A percentile compares a stretch with the other conserved stretches of the same genome.
Conservation (phyloP, 2,329 filamentous ascomycete species). For the Didymella arachidicola region DNA sequence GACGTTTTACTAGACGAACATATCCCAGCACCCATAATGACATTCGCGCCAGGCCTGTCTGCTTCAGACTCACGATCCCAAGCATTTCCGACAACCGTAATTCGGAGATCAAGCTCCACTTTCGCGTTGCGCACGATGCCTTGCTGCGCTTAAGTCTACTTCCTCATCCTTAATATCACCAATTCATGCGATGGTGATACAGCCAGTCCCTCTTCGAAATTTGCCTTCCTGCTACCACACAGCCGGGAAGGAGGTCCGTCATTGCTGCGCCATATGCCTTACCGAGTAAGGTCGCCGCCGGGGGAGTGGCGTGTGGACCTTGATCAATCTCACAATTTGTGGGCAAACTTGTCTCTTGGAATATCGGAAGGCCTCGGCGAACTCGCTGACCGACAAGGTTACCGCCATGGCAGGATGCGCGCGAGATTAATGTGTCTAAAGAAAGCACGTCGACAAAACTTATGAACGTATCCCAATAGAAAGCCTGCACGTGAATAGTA, state of each 20-base stretch:
- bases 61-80: slow-evolving; percentile 8
- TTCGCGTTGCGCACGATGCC: slow-evolving; percentile 4
- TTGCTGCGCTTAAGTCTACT: slow-evolving; percentile 12
- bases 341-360: slow-evolving; percentile 2
- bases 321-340: slow-evolving; percentile 27
- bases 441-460: slow-evolving; percentile 10
- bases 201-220: slow-evolving; percentile 18
- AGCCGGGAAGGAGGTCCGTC: slow-evolving; percentile 34
- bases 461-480: slow-evolving; percentile 7
- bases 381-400: slow-evolving; percentile 15
- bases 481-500: slow-evolving; percentile 2
- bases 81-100: slow-evolving; percentile 4
- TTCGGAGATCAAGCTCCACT: slow-evolving; percentile 10
- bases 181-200: slow-evolving; percentile 12
- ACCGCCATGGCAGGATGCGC: slow-evolving; percentile 2
- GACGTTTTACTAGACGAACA: slow-evolving; percentile 31
- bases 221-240: slow-evolving; percentile 33
- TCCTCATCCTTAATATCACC: slow-evolving; percentile 13
- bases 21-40: slow-evolving; percentile 22
- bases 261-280: slow-evolving; percentile 27
- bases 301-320: slow-evolving; percentile 22
- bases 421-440: slow-evolving; percentile 15
- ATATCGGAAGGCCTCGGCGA: slow-evolving; percentile 14
- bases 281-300: slow-evolving; percentile 25
- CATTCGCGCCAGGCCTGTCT: slow-evolving; percentile 2